Conservation (phyloP, 768 basidiomycete genomes). For the Tricholoma saponaceum region DNA sequence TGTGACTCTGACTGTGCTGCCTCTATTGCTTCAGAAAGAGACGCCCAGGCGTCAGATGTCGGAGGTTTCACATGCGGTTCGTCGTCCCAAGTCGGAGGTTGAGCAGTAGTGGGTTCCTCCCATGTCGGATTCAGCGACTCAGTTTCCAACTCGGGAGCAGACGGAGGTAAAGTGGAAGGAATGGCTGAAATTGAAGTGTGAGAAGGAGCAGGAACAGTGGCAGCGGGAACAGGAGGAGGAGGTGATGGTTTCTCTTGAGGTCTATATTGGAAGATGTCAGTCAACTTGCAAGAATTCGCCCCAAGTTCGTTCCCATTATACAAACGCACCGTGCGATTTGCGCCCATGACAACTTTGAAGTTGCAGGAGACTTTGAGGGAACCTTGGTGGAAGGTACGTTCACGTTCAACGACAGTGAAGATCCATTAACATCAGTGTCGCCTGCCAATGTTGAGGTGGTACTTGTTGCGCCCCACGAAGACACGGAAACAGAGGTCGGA, state of each 20-base stretch:
- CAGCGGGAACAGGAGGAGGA: constrained; percentile 27
- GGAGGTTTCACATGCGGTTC: constrained; percentile 44
- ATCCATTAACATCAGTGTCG: constrained; percentile 35
- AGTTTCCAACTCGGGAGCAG: constrained; percentile 28
- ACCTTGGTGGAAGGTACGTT: constrained; percentile 26
- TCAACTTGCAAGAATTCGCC: constrained; percentile 1
- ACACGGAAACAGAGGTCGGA: constrained; percentile 28
- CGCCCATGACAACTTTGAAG: constrained; percentile 81
- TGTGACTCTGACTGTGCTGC: constrained; percentile 16
- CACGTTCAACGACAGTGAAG: constrained; percentile 19
- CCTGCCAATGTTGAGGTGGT: constrained; percentile 29
- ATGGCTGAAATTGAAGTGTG: constrained; percentile 19
- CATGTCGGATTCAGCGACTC: constrained; percentile 41
- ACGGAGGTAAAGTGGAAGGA: constrained; percentile 30
- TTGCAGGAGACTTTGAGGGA: constrained; percentile 57
- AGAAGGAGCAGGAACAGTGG: constrained; percentile 18
- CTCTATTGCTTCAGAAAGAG: constrained; percentile 18
- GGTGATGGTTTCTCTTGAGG: constrained; percentile 62
- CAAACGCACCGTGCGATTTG: constrained; percentile 68
- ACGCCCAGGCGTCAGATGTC: constrained; percentile 31
- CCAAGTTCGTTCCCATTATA: background rate
- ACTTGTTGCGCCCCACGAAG: constrained; percentile 27
- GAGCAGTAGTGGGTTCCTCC: constrained; percentile 73
- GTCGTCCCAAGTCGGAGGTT: constrained; percentile 70
- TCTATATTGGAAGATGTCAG: constrained; percentile 27